Conservation (phyloP, 176 grass and related monocot species). For the Aegilops tauschii region DNA sequence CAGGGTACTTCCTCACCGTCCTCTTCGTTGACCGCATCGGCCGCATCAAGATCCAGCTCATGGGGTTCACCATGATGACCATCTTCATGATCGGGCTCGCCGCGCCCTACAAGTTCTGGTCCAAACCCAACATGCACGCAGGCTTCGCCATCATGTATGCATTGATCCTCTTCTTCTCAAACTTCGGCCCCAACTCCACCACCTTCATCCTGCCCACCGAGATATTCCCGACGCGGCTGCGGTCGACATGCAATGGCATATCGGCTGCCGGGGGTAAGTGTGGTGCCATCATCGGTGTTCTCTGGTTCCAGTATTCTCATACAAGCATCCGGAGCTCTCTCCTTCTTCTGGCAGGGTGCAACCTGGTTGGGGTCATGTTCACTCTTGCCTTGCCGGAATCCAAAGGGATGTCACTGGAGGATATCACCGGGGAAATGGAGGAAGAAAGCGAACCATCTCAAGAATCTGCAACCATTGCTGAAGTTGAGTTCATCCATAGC, state of each 20-base stretch:
- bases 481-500: no score
- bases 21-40: constrained; percentile 23
- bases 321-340: background rate
- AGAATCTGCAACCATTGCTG: background rate
- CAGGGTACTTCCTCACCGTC: constrained; percentile 28
- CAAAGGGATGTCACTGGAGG: constrained; percentile 34
- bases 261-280: constrained; percentile 39
- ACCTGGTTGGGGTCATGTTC: constrained; percentile 30
- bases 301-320: constrained; percentile 24
- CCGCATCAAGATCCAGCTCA: constrained; percentile 22
- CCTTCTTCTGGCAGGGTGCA: constrained; percentile 27
- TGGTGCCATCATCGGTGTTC: constrained; percentile 29
- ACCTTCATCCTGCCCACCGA: background rate
- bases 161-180: no score
- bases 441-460: background rate
- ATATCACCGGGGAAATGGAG: constrained; percentile 26
- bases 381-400: constrained; percentile 45
- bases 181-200: no score
- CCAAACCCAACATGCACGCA: no score
- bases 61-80: no score
- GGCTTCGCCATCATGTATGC: no score
- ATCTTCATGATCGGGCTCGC: no score
- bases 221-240: constrained; percentile 42
- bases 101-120: no score
- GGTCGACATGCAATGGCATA: constrained; percentile 55